Percentiles rank a stretch among this genome's conserved stretches.
phyloP scores from a whole-genome alignment of 2,329 filamentous ascomycete genomes.

The Xylaria sp. region DNA sequence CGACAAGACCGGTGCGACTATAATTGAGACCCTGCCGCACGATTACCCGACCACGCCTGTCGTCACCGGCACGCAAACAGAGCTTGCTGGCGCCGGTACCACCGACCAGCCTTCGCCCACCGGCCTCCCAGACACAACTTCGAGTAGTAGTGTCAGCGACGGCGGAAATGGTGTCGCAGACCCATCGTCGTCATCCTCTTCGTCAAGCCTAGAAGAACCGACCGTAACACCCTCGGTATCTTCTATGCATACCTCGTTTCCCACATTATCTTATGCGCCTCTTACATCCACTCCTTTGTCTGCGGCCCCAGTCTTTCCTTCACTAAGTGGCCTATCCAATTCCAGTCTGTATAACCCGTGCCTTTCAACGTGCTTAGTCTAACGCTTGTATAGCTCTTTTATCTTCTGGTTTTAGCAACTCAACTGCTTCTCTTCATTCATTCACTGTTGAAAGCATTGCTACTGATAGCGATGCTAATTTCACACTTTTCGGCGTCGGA shows the following conservation, averaged over 20 bases:
- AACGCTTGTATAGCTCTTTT: slow-evolving; percentile 37
- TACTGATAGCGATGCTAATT: slow-evolving; percentile 31
- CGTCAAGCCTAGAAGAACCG: slow-evolving; percentile 43
- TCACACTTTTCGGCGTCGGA: slow-evolving; percentile 35
- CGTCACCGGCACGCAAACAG: slow-evolving; percentile 17
- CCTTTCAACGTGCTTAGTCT: slow-evolving; percentile 6
- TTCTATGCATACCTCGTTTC: slow-evolving; percentile 51
- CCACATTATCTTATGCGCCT: slow-evolving; percentile 49
- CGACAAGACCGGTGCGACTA: slow-evolving; percentile 59
- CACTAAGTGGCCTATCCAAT: slow-evolving; percentile 46
- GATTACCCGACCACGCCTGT: slow-evolving; percentile 44
- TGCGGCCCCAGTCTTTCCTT: slow-evolving; percentile 45
- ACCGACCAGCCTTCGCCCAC: slow-evolving; percentile 47
- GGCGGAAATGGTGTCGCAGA: slow-evolving; percentile 42
- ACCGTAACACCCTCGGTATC: slow-evolving; percentile 47
- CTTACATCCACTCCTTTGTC: slow-evolving; percentile 51
- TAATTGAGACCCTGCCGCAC: slow-evolving; percentile 57
- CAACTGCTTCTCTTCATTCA: slow-evolving; percentile 42
- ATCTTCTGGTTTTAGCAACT: slow-evolving; percentile 39
- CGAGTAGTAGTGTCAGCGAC: slow-evolving; percentile 23
- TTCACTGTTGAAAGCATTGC: slow-evolving; percentile 36
- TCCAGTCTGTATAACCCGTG: slow-evolving; percentile 38
- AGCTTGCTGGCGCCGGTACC: slow-evolving; percentile 52
- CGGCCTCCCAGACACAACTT: slow-evolving; percentile 51
- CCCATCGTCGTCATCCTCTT: slow-evolving; percentile 37